Evolutionary conservation across 176 grass and related monocot genomes (phyloP).

Genomic region (Calamus simplicifolius): DNA sequence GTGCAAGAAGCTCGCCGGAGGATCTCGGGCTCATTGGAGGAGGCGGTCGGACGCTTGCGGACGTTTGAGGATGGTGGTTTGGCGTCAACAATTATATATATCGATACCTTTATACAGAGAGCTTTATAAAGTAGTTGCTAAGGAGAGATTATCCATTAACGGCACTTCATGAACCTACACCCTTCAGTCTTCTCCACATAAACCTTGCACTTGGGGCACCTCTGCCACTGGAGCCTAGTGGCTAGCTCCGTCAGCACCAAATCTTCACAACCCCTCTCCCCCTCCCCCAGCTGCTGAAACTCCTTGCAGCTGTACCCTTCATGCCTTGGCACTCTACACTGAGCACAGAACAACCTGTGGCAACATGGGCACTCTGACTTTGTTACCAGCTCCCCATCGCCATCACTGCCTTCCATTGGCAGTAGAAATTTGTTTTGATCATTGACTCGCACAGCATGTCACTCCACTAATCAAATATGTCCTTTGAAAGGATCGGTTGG

Average conservation of each 20-base stretch:
- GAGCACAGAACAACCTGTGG: conserved; percentile 38
- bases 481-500: background rate
- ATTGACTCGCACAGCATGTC: background rate
- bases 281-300: conserved; percentile 30
- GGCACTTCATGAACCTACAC: conserved; percentile 63
- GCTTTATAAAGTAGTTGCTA: no score
- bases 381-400: background rate
- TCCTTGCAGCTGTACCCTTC: conserved; percentile 32
- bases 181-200: conserved; percentile 58
- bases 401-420: background rate
- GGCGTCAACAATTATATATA: no score
- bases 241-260: conserved; percentile 52
- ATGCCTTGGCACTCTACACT: conserved; percentile 74
- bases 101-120: no score
- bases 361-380: background rate
- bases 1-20: no score
- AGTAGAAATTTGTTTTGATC: conserved; percentile 3
- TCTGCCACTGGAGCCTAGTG: conserved; percentile 51
- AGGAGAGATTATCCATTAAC: conserved; percentile 19
- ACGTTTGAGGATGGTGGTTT: no score
- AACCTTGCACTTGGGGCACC: conserved; percentile 72
- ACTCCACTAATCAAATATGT: background rate
- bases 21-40: no score
- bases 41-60: no score
- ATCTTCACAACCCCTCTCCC: conserved; percentile 42